These are phyloP conservation scores for Calophaca sinica DNA, from an alignment of 306 rosid species.

Conservation along the genomic window DNA sequence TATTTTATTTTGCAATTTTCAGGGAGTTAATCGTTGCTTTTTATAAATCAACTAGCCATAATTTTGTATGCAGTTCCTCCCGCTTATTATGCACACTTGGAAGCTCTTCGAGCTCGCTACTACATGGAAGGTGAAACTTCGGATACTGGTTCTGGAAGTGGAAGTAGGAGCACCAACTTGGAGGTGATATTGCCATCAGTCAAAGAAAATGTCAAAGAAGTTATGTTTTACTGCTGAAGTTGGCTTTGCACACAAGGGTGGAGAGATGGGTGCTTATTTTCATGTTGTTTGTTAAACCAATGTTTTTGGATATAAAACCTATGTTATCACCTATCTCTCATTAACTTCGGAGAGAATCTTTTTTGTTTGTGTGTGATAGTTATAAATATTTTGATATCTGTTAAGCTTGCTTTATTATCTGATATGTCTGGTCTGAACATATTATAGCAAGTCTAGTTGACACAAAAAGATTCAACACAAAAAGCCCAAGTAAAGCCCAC, in stretches of 20 bases:
- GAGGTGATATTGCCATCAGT: conserved; percentile 20
- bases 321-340: neutral
- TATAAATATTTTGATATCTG: neutral
- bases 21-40: conserved; percentile 74
- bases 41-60: conserved; percentile 8
- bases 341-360: neutral
- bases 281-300: neutral
- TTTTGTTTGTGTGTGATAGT: neutral
- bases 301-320: neutral
- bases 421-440: too few relatives aligned
- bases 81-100: conserved; percentile 57
- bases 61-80: conserved; percentile 54
- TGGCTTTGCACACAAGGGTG: neutral
- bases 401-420: too few relatives aligned
- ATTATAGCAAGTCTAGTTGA: too few relatives aligned
- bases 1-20: neutral
- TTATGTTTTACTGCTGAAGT: conserved; percentile 52
- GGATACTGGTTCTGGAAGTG: conserved; percentile 42
- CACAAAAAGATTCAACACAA: too few relatives aligned
- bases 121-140: conserved; percentile 51
- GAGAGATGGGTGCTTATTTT: neutral
- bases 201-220: conserved; percentile 42
- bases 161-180: neutral
- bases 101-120: conserved; percentile 54
- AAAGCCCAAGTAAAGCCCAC: too few relatives aligned